These are phyloP conservation scores for Pseudophaeomoniella oleicola DNA, from an alignment of 2,329 filamentous ascomycete genomes.

Conservation along the genomic window DNA sequence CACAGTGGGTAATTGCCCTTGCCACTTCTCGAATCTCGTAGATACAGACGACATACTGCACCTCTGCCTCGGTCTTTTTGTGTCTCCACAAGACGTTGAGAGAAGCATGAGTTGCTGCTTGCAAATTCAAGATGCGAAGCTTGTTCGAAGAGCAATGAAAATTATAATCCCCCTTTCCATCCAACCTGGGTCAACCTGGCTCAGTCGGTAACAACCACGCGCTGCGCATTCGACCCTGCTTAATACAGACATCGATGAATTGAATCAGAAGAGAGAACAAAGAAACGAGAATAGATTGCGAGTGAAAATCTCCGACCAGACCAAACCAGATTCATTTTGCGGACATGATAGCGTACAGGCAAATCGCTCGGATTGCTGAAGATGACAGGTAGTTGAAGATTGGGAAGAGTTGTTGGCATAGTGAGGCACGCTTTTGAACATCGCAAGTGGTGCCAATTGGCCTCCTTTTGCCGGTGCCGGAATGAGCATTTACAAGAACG, in stretches of 20 bases:
- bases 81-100: not conserved
- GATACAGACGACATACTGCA: not conserved
- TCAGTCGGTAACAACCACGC: not conserved
- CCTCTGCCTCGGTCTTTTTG: not conserved
- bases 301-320: not conserved
- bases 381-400: too few species aligned
- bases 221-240: not conserved
- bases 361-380: not conserved
- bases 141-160: too few species aligned
- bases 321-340: not conserved
- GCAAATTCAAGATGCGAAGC: too few species aligned
- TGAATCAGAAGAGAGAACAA: not conserved
- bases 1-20: not conserved
- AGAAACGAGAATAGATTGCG: not conserved
- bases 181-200: not conserved
- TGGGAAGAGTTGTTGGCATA: too few species aligned
- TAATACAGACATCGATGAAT: not conserved
- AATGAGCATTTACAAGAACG: not conserved
- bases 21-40: not conserved
- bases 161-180: not conserved
- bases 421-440: too few species aligned
- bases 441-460: too few species aligned
- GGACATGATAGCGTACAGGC: not conserved
- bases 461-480: not conserved
- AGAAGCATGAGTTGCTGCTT: too few species aligned